phyloP scores from a whole-genome alignment of 2,329 filamentous ascomycete genomes.

The Colletotrichum sp. region DNA sequence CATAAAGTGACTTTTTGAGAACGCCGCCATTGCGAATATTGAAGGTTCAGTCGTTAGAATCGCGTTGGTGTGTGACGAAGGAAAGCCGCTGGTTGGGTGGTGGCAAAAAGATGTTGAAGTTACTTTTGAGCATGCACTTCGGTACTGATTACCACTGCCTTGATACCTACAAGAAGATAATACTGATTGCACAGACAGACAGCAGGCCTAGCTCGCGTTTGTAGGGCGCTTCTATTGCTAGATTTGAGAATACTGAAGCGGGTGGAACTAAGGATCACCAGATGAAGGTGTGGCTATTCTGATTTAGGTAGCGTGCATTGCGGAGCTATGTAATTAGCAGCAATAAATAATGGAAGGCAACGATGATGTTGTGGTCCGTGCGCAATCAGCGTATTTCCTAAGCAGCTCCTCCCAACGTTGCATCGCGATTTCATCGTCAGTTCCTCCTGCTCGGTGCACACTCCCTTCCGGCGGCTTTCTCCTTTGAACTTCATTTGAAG shows the following conservation, averaged over 20 bases:
- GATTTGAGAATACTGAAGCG: background rate
- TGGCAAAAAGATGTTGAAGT: background rate
- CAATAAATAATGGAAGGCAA: no score
- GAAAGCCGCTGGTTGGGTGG: background rate
- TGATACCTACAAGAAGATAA: no score
- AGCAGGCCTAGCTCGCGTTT: background rate
- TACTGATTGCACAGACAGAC: no score
- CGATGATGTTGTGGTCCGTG: no score
- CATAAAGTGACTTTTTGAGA: background rate
- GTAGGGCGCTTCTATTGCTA: background rate
- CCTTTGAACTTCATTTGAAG: no score
- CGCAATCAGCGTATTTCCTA: no score
- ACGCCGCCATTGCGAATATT: background rate
- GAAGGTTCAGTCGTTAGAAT: background rate
- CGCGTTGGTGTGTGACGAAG: background rate
- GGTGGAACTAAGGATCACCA: rapidly evolving
- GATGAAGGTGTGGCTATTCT: background rate
- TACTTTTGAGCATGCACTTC: background rate
- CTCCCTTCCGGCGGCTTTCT: no score
- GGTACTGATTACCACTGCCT: background rate
- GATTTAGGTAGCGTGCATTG: background rate
- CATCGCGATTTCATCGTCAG: no score
- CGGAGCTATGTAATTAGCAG: no score
- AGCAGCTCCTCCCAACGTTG: no score
- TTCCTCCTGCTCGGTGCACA: no score